Percentiles rank a stretch among this genome's conserved stretches.
These are phyloP conservation scores for Starmerella cellae DNA, from an alignment of 805 yeast genomes.

Conservation along the genomic window DNA sequence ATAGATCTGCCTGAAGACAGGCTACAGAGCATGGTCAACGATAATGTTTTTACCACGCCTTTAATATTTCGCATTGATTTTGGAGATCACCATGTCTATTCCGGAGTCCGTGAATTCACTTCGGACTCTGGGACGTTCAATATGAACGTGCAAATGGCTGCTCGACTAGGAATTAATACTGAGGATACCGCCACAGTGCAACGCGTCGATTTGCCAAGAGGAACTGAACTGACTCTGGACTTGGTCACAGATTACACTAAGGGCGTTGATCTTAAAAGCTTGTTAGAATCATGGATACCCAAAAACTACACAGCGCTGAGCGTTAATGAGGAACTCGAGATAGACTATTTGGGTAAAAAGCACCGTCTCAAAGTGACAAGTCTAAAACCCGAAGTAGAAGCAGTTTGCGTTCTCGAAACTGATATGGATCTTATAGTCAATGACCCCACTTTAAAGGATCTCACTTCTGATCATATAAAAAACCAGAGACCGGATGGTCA, in stretches of 20 bases:
- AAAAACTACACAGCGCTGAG: constrained; percentile 38
- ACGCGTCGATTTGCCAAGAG: constrained; percentile 33
- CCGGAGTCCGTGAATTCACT: constrained; percentile 40
- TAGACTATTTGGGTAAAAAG: constrained; percentile 24
- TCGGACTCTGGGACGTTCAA: constrained; percentile 30
- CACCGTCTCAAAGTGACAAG: constrained; percentile 28
- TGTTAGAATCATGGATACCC: constrained; percentile 40
- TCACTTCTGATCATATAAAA: no score
- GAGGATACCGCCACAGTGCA: constrained; percentile 20
- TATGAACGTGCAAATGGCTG: constrained; percentile 30
- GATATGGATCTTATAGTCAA: constrained; percentile 34
- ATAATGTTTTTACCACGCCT: neutral
- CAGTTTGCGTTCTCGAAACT: constrained; percentile 43
- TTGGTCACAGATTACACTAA: constrained; percentile 25
- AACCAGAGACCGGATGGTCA: no score
- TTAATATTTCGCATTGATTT: neutral
- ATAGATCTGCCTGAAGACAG: constrained; percentile 16
- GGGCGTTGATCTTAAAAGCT: constrained; percentile 38
- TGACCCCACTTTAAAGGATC: neutral
- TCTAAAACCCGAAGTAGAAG: constrained; percentile 29
- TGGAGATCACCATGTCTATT: constrained; percentile 19
- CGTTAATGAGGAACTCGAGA: constrained; percentile 30
- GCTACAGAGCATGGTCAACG: neutral
- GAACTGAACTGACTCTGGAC: constrained; percentile 34
- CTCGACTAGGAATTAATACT: constrained; percentile 22